Conservation (phyloP, 192 early-diverging fungal genomes). For the Spizellomyces sp. region DNA sequence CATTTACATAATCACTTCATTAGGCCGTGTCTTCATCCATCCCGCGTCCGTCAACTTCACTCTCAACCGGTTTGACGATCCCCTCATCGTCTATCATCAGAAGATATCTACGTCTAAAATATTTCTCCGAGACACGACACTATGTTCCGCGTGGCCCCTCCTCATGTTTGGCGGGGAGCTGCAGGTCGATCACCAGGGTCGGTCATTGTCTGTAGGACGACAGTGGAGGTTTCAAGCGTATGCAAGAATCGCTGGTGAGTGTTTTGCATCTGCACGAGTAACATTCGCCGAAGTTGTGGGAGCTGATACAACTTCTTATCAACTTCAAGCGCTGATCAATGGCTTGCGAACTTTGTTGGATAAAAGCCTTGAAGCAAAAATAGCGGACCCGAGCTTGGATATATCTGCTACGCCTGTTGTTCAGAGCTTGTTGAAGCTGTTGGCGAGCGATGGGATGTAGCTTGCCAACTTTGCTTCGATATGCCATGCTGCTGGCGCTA, state of each 20-base stretch:
- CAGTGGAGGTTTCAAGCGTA: conserved; percentile 71
- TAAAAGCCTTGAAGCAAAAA: conserved; percentile 67
- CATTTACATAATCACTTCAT: neutral
- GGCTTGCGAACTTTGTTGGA: conserved; percentile 75
- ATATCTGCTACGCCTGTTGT: conserved; percentile 30
- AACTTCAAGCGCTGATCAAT: conserved; percentile 74
- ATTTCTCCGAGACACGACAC: conserved; percentile 67
- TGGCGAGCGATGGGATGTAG: conserved; percentile 13
- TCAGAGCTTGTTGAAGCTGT: conserved; percentile 14
- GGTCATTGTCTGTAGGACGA: conserved; percentile 60
- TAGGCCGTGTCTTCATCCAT: conserved; percentile 78
- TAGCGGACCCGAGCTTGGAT: conserved; percentile 65
- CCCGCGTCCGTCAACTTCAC: conserved; percentile 77
- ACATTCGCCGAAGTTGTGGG: too few relatives aligned
- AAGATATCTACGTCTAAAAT: conserved; percentile 69
- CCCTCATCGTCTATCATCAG: conserved; percentile 71
- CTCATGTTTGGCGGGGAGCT: conserved; percentile 85
- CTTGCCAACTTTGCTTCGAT: neutral
- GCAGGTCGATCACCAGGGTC: conserved; percentile 67
- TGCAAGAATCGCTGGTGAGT: conserved; percentile 41
- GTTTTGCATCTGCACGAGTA: conserved; percentile 36
- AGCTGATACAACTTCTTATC: neutral
- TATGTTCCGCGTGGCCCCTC: conserved; percentile 67
- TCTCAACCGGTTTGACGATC: conserved; percentile 55
- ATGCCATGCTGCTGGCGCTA: too few relatives aligned